Evolutionary conservation across 176 grass and related monocot species (phyloP).

Genomic region (Avena insularis): DNA sequence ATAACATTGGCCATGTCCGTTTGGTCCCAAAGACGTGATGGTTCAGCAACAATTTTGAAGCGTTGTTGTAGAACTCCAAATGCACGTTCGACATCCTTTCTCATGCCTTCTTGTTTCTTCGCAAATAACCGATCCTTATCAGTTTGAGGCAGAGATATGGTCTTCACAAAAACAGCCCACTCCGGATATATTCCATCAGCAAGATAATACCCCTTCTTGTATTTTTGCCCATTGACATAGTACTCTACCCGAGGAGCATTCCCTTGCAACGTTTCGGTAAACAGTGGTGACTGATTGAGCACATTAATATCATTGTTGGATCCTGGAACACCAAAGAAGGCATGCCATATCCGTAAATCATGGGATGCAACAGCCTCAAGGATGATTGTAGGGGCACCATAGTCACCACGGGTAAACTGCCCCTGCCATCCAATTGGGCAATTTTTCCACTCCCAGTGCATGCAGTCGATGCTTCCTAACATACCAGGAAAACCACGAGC

Average conservation of each 20-base stretch:
- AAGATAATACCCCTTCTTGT: neutral
- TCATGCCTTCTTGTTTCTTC: neutral
- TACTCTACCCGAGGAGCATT: neutral
- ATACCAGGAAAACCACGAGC: neutral
- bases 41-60: neutral
- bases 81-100: neutral
- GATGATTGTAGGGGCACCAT: neutral
- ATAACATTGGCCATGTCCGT: neutral
- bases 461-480: neutral
- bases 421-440: neutral
- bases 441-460: no score
- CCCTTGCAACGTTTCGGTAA: neutral
- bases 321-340: neutral
- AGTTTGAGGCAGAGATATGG: neutral
- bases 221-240: neutral
- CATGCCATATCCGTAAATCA: neutral
- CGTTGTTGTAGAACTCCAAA: neutral
- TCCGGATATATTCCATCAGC: neutral
- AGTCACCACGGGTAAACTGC: neutral
- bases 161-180: neutral
- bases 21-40: neutral
- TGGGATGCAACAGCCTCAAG: neutral
- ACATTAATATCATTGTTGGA: neutral
- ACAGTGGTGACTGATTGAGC: neutral
- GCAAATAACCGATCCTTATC: neutral